These are phyloP conservation scores for Microdochium nivale DNA, from an alignment of 2,329 filamentous ascomycete species.

Conservation along the genomic window DNA sequence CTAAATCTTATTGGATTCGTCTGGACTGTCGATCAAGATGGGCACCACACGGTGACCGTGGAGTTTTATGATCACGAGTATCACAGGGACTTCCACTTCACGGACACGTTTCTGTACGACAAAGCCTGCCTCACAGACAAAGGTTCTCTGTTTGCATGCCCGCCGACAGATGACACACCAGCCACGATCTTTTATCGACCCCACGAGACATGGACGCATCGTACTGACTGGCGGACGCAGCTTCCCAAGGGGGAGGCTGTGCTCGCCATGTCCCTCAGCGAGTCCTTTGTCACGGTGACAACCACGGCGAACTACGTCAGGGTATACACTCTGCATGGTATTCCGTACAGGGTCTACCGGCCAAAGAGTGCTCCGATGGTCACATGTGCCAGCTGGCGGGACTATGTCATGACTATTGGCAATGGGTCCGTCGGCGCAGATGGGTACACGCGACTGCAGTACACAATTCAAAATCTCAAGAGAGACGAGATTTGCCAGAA, in stretches of 20 bases:
- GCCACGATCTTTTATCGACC: slow-evolving; percentile 92
- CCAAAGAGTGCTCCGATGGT: slow-evolving; percentile 87
- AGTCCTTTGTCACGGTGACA: slow-evolving; percentile 82
- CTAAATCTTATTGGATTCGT: slow-evolving; percentile 90
- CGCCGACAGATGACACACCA: slow-evolving; percentile 54
- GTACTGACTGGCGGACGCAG: slow-evolving; percentile 81
- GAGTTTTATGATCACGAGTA: slow-evolving; percentile 95
- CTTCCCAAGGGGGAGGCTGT: slow-evolving; percentile 84
- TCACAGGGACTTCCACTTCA: slow-evolving; percentile 94
- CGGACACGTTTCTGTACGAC: slow-evolving; percentile 90
- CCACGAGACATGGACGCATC: slow-evolving; percentile 91
- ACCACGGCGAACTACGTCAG: slow-evolving; percentile 84
- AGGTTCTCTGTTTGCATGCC: slow-evolving; percentile 78
- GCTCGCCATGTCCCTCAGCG: slow-evolving; percentile 80
- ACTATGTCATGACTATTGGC: slow-evolving; percentile 93
- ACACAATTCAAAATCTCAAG: slow-evolving; percentile 92
- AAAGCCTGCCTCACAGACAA: slow-evolving; percentile 87
- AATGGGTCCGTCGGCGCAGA: slow-evolving; percentile 80
- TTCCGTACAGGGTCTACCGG: slow-evolving; percentile 80
- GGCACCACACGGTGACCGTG: slow-evolving; percentile 86
- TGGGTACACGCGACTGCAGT: slow-evolving; percentile 70
- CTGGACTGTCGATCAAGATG: slow-evolving; percentile 95
- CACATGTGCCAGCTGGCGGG: slow-evolving; percentile 86
- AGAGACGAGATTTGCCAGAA: slow-evolving; percentile 90
- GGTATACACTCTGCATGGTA: slow-evolving; percentile 86